Base-by-base conservation (phyloP, 345 rosid species). In the Bruguiera gymnorhiza region DNA sequence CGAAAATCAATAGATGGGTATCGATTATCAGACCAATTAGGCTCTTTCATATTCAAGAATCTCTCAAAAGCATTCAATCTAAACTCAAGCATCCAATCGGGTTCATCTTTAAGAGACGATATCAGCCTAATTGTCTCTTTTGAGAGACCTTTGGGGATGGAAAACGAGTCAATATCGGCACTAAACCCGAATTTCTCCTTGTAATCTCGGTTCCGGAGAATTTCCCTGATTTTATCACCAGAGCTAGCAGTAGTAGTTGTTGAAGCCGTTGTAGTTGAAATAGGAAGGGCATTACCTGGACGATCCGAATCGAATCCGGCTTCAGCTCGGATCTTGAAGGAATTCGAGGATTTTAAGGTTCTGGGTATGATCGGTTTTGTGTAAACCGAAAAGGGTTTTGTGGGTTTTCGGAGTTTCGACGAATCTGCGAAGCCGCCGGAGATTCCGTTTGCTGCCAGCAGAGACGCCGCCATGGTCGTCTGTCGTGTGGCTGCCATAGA, bases 71-170 rank as follows among this genome's bases (percentile, higher is more conserved):
- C 97, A 67, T 79, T 82, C 62, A 88, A 71, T 57, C 99, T 84
- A 64, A 87, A 84, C 50, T 86, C 86, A 60, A 94, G 88, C 98
- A 91, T 91, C 97, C 98, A 94, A 48, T 76, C 88, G 16, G 98
- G 95, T 75, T 92, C 99, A 7, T 82, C 91, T 70, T 95, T 95
- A 62, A 88, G 68, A 11, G 77, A 72, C 26, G 97, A 91, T 20
- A 95, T 89, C 53, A 71, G 30, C 20, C 89, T 81, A 51, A 91
- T 82, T 0, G 97, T 92, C 39, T 88, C 97, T 50, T 72, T 81
- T 0, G 96, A 81, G 56, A 95, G 90, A 21, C 97, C 99, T 70
- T 88, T 95, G 0, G 93, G 93, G 75, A 95, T 95, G 9, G 96
- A 27, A 72, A 84, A 78, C 3, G 97, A 92, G 43, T 92, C 97